Evolutionary conservation across 2,329 filamentous ascomycete species (phyloP).

Genomic region (Hymenoscyphus linearis): DNA sequence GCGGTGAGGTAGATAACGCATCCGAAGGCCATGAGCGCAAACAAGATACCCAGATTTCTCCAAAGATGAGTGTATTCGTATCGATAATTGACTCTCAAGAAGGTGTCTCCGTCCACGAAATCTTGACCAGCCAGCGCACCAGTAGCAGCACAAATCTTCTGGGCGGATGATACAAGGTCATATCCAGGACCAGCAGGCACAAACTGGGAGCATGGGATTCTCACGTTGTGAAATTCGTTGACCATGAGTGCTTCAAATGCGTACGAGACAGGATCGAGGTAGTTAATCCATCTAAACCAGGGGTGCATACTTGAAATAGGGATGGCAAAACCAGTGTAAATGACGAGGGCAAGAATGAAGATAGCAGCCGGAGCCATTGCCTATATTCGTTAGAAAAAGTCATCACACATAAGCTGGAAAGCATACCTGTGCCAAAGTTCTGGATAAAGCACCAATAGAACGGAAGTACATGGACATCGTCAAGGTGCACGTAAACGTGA

Average conservation of each 20-base stretch:
- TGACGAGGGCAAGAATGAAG: constrained; percentile 33
- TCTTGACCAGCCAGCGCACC: constrained; percentile 51
- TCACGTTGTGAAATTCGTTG: constrained; percentile 62
- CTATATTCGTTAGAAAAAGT: background rate
- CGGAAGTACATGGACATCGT: constrained; percentile 83
- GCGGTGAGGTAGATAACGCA: constrained; percentile 55
- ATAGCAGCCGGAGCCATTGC: constrained; percentile 56
- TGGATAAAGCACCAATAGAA: constrained; percentile 68
- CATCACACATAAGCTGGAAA: background rate
- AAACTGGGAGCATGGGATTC: constrained; percentile 22
- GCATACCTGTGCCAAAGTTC: constrained; percentile 53
- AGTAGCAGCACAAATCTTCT: constrained; percentile 49
- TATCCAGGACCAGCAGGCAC: constrained; percentile 23
- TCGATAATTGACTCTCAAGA: constrained; percentile 47
- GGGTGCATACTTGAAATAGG: constrained; percentile 56
- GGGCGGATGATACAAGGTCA: constrained; percentile 7
- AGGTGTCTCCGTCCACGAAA: constrained; percentile 52
- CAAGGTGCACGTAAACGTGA: constrained; percentile 26
- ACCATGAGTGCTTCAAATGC: constrained; percentile 76
- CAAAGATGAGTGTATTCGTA: constrained; percentile 58
- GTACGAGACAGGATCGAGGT: constrained; percentile 56
- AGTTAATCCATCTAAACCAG: constrained; percentile 82
- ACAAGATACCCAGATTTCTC: constrained; percentile 64
- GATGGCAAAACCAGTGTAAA: constrained; percentile 38
- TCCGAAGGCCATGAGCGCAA: constrained; percentile 60